Conservation (phyloP, 1,284 basidiomycete species). For the Trichosporon inkin region DNA sequence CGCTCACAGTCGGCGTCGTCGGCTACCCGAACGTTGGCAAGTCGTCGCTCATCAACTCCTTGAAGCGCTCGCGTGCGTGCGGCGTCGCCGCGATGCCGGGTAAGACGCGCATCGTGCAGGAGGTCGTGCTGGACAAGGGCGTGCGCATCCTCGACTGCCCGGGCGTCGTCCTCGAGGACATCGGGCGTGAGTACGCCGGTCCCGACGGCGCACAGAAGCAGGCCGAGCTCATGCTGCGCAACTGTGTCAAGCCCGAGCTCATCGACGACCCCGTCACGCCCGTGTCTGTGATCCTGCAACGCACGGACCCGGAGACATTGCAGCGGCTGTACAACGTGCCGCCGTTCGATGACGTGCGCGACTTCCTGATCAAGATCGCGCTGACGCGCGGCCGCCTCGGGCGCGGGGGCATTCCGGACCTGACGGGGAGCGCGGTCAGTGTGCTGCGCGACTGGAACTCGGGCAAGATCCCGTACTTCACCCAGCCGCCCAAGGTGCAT, state of each 20-base stretch:
- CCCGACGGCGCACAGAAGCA: constrained; percentile 56
- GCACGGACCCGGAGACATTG: constrained; percentile 65
- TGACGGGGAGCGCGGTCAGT: constrained; percentile 73
- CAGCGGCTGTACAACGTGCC: constrained; percentile 80
- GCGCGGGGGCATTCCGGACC: constrained; percentile 89
- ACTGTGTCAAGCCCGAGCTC: constrained; percentile 88
- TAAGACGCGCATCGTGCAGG: constrained; percentile 92
- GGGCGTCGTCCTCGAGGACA: constrained; percentile 73
- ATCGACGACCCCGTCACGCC: constrained; percentile 85
- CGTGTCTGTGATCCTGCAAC: constrained; percentile 75
- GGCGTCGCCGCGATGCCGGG: constrained; percentile 93
- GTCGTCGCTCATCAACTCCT: constrained; percentile 88
- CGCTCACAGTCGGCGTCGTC: constrained; percentile 86
- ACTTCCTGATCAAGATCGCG: constrained; percentile 88
- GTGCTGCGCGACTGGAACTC: constrained; percentile 95
- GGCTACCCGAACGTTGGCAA: constrained; percentile 98
- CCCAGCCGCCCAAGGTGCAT: constrained; percentile 70
- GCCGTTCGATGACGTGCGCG: constrained; percentile 63
- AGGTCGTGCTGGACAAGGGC: constrained; percentile 85
- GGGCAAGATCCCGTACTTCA: constrained; percentile 88
- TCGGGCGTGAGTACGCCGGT: constrained; percentile 56
- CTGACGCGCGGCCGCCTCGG: constrained; percentile 76
- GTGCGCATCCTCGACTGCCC: constrained; percentile 92
- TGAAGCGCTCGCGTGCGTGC: constrained; percentile 82
- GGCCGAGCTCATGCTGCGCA: constrained; percentile 75